Evolutionary conservation across 2,329 filamentous ascomycete genomes (phyloP).

Genomic region (Cladophialophora yegresii): DNA sequence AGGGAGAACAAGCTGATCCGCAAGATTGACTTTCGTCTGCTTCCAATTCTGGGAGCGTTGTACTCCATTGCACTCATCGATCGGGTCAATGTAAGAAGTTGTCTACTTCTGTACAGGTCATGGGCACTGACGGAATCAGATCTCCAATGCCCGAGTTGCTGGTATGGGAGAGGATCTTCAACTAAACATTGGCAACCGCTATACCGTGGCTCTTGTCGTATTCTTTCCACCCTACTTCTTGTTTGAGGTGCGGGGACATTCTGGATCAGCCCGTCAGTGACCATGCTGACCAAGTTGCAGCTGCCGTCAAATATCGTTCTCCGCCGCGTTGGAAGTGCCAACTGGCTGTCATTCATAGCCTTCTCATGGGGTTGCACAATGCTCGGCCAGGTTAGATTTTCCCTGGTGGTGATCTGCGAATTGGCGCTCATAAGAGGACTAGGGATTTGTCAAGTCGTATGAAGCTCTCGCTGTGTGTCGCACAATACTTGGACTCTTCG

Average conservation of each 20-base stretch:
- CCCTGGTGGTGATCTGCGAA: neutral
- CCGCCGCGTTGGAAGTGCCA: slow-evolving; percentile 53
- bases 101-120: neutral
- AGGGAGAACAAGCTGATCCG: slow-evolving; percentile 16
- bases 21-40: slow-evolving; percentile 37
- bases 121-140: slow-evolving; percentile 16
- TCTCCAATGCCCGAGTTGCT: slow-evolving; percentile 37
- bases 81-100: slow-evolving; percentile 23
- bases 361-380: slow-evolving; percentile 38
- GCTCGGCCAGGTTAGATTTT: slow-evolving; percentile 36
- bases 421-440: neutral
- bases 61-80: slow-evolving; percentile 31
- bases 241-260: slow-evolving; percentile 62
- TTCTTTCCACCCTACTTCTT: slow-evolving; percentile 69
- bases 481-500: slow-evolving; percentile 65
- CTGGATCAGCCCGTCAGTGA: neutral
- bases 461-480: slow-evolving; percentile 67
- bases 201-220: slow-evolving; percentile 70
- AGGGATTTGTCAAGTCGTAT: slow-evolving; percentile 68
- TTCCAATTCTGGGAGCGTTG: slow-evolving; percentile 38
- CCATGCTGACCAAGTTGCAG: neutral
- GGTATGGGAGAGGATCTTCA: slow-evolving; percentile 33
- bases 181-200: slow-evolving; percentile 59
- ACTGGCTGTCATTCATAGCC: slow-evolving; percentile 63
- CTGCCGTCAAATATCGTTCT: slow-evolving; percentile 47